Percentiles rank a stretch among this genome's conserved stretches.
These are phyloP conservation scores for Phytophthora hibernalis DNA, from an alignment of 352 stramenopile species.

Conservation along the genomic window DNA sequence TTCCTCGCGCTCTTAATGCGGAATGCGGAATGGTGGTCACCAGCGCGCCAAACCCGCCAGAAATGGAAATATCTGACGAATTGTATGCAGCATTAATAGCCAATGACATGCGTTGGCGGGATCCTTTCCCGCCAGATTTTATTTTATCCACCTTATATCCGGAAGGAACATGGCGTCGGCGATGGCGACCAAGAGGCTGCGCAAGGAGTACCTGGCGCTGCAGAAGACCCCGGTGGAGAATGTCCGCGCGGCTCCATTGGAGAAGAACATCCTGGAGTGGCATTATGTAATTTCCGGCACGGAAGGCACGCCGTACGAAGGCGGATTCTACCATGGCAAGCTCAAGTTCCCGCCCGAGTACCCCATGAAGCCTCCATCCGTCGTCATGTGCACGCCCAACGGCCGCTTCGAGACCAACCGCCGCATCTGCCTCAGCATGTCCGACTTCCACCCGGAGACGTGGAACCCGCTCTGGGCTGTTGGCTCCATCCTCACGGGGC, in stretches of 20 bases:
- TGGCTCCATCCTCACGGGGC: constrained; percentile 93
- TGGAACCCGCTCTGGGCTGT: constrained; percentile 98
- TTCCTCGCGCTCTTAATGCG: neutral
- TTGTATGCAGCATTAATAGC: constrained; percentile 6
- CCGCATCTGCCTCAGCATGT: constrained; percentile 95
- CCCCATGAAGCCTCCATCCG: constrained; percentile 93
- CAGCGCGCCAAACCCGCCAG: constrained; percentile 20
- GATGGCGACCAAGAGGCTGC: constrained; percentile 89
- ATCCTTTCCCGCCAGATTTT: constrained; percentile 17
- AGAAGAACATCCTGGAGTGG: constrained; percentile 96
- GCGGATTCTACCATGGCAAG: constrained; percentile 92
- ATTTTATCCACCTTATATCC: neutral
- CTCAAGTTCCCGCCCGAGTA: constrained; percentile 94
- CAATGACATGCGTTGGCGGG: constrained; percentile 1
- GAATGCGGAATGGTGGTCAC: constrained; percentile 20
- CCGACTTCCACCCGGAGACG: constrained; percentile 94
- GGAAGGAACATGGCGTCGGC: constrained; percentile 49
- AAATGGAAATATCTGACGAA: constrained; percentile 4
- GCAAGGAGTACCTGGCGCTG: constrained; percentile 91
- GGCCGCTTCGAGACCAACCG: constrained; percentile 94
- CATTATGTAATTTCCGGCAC: constrained; percentile 93
- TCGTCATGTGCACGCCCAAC: constrained; percentile 95
- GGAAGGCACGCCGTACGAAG: constrained; percentile 75
- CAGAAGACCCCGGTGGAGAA: constrained; percentile 89
- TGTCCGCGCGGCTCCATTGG: constrained; percentile 86